Percentiles rank a stretch among this genome's conserved stretches.
These are phyloP conservation scores for Areca catechu DNA, from an alignment of 176 grass and related monocot species.

Conservation along the genomic window DNA sequence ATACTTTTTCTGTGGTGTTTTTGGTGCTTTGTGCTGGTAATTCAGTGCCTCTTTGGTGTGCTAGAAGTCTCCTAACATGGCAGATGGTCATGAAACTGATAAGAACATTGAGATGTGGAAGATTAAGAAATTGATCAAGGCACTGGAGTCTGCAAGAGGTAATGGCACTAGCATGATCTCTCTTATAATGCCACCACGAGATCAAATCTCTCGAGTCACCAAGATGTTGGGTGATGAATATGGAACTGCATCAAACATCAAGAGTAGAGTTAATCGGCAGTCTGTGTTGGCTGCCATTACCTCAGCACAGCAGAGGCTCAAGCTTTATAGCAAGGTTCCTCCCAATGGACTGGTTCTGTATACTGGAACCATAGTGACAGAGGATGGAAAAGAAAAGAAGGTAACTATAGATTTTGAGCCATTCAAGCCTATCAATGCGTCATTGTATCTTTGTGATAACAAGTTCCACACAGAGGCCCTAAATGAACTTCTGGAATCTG, in stretches of 20 bases:
- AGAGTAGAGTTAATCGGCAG: conserved; percentile 54
- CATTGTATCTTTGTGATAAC: conserved; percentile 64
- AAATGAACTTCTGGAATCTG: conserved; percentile 68
- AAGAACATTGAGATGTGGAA: conserved; percentile 88
- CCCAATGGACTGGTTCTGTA: conserved; percentile 70
- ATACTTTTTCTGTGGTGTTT: too few species aligned
- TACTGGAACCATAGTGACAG: conserved; percentile 60
- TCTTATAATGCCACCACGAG: conserved; percentile 64
- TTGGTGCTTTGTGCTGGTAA: too few species aligned
- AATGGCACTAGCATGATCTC: conserved; percentile 80
- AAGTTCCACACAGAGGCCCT: conserved; percentile 72
- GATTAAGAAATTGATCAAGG: conserved; percentile 76
- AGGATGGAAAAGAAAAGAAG: conserved; percentile 78
- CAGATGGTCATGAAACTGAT: conserved; percentile 60
- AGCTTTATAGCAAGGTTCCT: conserved; percentile 70
- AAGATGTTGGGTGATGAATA: conserved; percentile 85
- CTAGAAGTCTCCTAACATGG: conserved; percentile 13
- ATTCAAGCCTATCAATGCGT: conserved; percentile 64
- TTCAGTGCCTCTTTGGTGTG: too few species aligned
- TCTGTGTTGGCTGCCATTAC: conserved; percentile 73
- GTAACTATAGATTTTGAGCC: conserved; percentile 73
- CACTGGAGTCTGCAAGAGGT: conserved; percentile 57
- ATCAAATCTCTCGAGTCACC: conserved; percentile 56
- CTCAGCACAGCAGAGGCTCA: conserved; percentile 63
- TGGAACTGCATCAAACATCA: conserved; percentile 69